phyloP scores from a whole-genome alignment of 306 rosid species.

The Abrus precatorius region DNA sequence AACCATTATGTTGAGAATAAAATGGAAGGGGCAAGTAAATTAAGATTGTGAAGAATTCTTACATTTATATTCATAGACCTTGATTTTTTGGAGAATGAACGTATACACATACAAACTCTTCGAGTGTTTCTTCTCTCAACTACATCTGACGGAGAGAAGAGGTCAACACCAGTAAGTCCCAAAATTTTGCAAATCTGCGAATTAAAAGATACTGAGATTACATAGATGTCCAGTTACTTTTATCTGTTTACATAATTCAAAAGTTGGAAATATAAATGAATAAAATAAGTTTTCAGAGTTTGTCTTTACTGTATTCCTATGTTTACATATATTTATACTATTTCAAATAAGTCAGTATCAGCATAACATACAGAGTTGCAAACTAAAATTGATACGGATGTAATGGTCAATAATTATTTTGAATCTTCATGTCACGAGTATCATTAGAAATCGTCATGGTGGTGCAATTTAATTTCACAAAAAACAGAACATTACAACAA shows the following conservation, averaged over 20 bases:
- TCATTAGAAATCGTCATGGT: not conserved
- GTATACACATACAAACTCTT: constrained; percentile 68
- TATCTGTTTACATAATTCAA: constrained; percentile 19
- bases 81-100: constrained; percentile 62
- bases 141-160: constrained; percentile 70
- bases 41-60: constrained; percentile 39
- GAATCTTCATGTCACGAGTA: not conserved
- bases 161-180: constrained; percentile 66
- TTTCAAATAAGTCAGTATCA: constrained; percentile 20
- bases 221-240: constrained; percentile 14
- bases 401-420: not conserved
- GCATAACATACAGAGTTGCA: constrained; percentile 1
- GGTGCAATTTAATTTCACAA: not conserved
- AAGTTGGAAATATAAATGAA: constrained; percentile 19
- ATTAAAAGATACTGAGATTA: constrained; percentile 12
- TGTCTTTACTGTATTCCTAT: constrained; percentile 22
- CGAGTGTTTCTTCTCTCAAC: constrained; percentile 65
- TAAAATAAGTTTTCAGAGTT: constrained; percentile 27
- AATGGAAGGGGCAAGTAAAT: constrained; percentile 16
- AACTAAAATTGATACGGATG: not conserved
- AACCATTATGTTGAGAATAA: not conserved
- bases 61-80: constrained; percentile 55
- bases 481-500: not conserved
- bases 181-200: constrained; percentile 64
- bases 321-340: constrained; percentile 16